A percentile compares a stretch with the other conserved stretches of the same genome.
Conservation (phyloP, 2,329 filamentous ascomycete genomes). For the Diaporthe helianthi region DNA sequence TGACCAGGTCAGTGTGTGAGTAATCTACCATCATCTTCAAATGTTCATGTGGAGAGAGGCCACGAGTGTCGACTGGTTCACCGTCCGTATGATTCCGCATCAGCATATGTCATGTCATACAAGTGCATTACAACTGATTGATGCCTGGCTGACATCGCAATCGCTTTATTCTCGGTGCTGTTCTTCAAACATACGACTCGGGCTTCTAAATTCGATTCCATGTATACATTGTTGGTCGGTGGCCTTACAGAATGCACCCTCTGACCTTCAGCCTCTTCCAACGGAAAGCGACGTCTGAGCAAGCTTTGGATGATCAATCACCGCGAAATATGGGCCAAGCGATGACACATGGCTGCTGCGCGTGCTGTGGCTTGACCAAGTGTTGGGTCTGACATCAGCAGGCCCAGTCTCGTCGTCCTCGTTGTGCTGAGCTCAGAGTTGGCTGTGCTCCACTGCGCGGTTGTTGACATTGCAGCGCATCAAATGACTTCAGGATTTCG, state of each 20-base stretch:
- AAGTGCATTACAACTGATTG: neutral
- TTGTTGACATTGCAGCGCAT: too few species aligned
- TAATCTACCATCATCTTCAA: too few species aligned
- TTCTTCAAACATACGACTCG: neutral
- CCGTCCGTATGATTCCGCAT: neutral
- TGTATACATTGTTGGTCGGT: neutral
- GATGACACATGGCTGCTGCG: conserved; percentile 11
- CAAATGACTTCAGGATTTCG: too few species aligned
- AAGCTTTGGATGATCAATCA: neutral
- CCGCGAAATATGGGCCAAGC: neutral
- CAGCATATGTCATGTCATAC: neutral
- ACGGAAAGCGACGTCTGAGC: neutral
- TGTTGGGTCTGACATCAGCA: conserved; percentile 18
- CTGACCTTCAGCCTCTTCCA: neutral
- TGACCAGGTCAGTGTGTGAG: too few species aligned
- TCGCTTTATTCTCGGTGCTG: neutral
- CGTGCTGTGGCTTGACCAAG: conserved; percentile 13
- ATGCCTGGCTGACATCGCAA: neutral
- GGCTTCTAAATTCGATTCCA: neutral
- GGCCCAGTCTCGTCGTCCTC: neutral
- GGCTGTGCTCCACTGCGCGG: conserved; percentile 19
- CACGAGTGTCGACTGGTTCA: too few species aligned
- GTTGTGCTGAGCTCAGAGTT: neutral
- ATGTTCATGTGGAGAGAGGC: too few species aligned
- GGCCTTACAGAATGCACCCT: neutral